Evolutionary conservation across 2,329 filamentous ascomycete genomes (phyloP), one percentile per base, ranked within the genome.

Genomic region (Ophiocordyceps sinensis): DNA sequence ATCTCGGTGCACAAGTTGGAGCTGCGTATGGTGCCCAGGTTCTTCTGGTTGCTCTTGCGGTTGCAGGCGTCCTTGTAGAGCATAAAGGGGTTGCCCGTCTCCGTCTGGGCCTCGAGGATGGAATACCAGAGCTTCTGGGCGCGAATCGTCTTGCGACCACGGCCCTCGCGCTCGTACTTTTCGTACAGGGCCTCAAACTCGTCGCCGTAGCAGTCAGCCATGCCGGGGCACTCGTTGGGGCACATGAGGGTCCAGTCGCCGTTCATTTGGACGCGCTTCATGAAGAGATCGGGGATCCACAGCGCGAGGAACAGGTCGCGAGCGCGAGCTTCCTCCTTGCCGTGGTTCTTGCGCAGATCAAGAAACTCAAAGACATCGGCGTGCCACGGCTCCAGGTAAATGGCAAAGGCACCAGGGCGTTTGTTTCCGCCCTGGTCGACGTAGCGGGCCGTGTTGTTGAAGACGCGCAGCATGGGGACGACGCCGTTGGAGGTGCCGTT

Each of bases 1-100:
- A 98, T 98, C 67, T 98, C 91, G 39, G 89, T 96, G 79, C 91
- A 98, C 38, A 98, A 74, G 65, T 98, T 98, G 57, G 91, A 98
- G 73, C 86, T 95, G 64, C 87, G 87, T 55, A 98, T 98, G 47
- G 88, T 95, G 50, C 91, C 91, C 28, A 98, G 75, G 67, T 98
- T 98, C 82, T 98, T 96, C 71, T 98, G 91, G 77, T 98, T 98
- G 74, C 88, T 95, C 82, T 98, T 98, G 63, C 79, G 79, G 77
- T 98, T 98, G 78, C 84, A 89, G 57, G 81, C 76, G 66, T 98
- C 91, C 75, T 98, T 98, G 80, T 98, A 98, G 45, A 96, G 80
- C 86, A 98, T 98, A 69, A 94, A 98, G 38, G 91, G 91, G 66
- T 94, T 96, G 53, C 91, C 91, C 37, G 91, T 98, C 77, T 98